Conservation (phyloP, 2,329 filamentous ascomycete species). For the Pseudocercospora pini-densiflorae region DNA sequence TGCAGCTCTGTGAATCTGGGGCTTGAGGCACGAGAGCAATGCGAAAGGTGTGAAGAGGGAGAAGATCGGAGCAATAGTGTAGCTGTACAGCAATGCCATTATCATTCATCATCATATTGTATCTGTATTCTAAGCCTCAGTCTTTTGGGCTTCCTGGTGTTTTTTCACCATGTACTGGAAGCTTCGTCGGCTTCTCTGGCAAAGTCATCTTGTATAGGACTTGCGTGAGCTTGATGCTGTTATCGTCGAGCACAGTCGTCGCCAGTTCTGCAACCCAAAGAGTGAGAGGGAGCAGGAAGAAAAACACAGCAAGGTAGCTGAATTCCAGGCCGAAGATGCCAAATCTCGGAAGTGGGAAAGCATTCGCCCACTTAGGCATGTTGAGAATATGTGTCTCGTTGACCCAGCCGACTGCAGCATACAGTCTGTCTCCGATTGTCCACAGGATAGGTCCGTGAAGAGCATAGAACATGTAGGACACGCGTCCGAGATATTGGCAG, state of each 20-base stretch:
- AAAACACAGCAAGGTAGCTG: constrained; percentile 62
- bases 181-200: constrained; percentile 19
- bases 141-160: constrained; percentile 9
- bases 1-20: neutral
- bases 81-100: neutral
- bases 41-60: neutral
- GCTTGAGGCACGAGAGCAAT: neutral
- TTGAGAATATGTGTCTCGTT: constrained; percentile 55
- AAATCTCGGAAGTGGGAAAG: constrained; percentile 57
- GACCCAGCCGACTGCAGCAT: constrained; percentile 63
- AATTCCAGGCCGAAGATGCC: constrained; percentile 65
- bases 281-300: constrained; percentile 64
- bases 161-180: constrained; percentile 4
- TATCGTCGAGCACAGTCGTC: constrained; percentile 63
- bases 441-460: constrained; percentile 67
- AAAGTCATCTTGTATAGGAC: constrained; percentile 60
- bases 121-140: constrained; percentile 1
- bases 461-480: constrained; percentile 67
- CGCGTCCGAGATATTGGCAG: constrained; percentile 65
- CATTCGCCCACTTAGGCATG: constrained; percentile 62
- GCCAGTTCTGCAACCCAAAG: constrained; percentile 62
- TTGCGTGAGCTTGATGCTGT: constrained; percentile 61
- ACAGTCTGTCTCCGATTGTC: constrained; percentile 66
- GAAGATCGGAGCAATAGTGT: neutral
- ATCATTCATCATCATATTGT: constrained; percentile 7